Evolutionary conservation across 2,329 filamentous ascomycete genomes (phyloP), one percentile per base, ranked within the genome.

Genomic region (Phyllosticta citribraziliensis): DNA sequence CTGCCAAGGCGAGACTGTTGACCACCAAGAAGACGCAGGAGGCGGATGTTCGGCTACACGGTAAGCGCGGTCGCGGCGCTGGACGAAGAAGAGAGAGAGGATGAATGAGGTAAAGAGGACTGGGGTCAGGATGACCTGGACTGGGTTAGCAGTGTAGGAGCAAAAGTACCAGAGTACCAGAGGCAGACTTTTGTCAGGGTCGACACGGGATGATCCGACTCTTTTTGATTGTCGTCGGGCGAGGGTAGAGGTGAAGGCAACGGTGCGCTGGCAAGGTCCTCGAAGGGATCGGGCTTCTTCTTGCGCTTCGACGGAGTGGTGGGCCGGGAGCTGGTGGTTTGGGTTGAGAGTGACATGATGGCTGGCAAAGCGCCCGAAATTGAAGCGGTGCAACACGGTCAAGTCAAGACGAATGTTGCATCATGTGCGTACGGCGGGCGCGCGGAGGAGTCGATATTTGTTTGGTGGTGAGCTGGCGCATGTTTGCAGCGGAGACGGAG

Each of bases 101-200:
- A 89, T 70, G 73, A 88, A 88, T 22, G 84, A 81, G 57, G 84
- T 75, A 70, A 88, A 82, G 65, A 84, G 78, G 64, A 88, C 66
- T 8, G 87, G 85, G 0, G 84, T 86, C 73, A 87, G 77, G 66
- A 88, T 63, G 63, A 77, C 67, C 74, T 74, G 57, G 9, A 24
- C 24, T n/a, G 17, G 52, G 33, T 22, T 33, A 20, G 14, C 50
- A 12, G 19, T 17, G 52, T 8, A 27, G 27, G 11, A 3, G 11
- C 5, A 14, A 20, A 22, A 20, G 35, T 2, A 30, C 47, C 25
- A 51, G 8, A 33, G 40, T n/a, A 17, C 22, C 22, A 22, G 22
- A 22, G 22, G 22, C 67, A 22, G 67, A 72, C 71, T 52, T 64
- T 66, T 27, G 60, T 67, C 50, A 73, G 50, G 20, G 69, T 63